Base-by-base conservation (phyloP, 2,329 filamentous ascomycete species). In the Sordariomycetes sp. region DNA sequence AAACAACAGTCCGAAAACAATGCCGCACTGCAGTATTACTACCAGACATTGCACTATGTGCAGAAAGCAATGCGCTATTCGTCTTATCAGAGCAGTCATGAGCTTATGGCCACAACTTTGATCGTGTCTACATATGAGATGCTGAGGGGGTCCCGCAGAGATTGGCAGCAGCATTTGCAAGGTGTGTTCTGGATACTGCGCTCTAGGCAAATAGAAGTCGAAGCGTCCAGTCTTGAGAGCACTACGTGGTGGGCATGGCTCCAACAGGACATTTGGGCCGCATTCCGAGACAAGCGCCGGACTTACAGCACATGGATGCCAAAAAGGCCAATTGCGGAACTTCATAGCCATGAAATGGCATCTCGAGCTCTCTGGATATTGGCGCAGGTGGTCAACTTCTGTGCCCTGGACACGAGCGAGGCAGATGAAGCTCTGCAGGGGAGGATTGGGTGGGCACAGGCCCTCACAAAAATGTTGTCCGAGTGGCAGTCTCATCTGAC, bases 161-260 rank as follows among this genome's bases (percentile, higher is more conserved):
- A 50, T 29, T 80, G 76, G 75, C 70, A 79, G 39, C 58, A 72
- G 3, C 75, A 81, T 46, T 56, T 80, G 0, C 72, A 78, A 45
- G 75, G 75, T 0, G 72, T 79, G 1, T 81, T 79, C 42, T 79
- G 75, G 70, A 79, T 80, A 12, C 69, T 79, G 37, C 57, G 74
- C n/a, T 74, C 68, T 1, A 72, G 75, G 34, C 63, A 75, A 31
- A 75, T 76, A 29, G 64, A 79, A 35, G 75, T 73, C 2, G 72
- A 72, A 32, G 69, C 65, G 1, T 66, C 68, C 1, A 71, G 73
- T 0, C 55, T 80, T 0, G 61, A 69, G 27, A 66, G 70, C 40
- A 69, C 73, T 0, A 70, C 74, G 0, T 80, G 75, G 76, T 81
- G 76, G 75, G 66, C 69, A 1, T 81, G 75, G 76, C 54, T 80